These are phyloP conservation scores for Benincasa hispida DNA, from an alignment of 306 rosid species.

Conservation along the genomic window DNA sequence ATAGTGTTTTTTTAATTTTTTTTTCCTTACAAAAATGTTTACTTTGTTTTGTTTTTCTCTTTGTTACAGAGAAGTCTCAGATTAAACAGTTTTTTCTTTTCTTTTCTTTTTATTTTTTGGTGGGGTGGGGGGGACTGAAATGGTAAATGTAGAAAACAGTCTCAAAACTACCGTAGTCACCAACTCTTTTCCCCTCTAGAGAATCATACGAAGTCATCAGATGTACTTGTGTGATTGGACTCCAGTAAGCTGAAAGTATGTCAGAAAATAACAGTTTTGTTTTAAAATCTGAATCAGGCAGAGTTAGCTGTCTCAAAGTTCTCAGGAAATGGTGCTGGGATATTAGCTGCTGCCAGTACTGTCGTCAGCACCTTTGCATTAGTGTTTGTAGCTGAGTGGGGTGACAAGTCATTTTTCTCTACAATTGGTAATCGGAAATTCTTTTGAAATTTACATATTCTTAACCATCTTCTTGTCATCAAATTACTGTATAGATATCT, in stretches of 20 bases:
- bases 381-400: constrained; percentile 99
- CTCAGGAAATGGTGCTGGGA: constrained; percentile 81
- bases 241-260: neutral
- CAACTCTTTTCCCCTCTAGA: neutral
- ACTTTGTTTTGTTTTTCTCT: no score
- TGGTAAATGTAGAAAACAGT: neutral
- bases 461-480: neutral
- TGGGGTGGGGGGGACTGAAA: neutral
- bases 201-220: neutral
- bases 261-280: constrained; percentile 15
- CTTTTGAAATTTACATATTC: neutral
- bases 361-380: constrained; percentile 56
- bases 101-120: neutral
- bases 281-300: constrained; percentile 50
- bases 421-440: constrained; percentile 61
- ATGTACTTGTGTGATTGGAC: neutral
- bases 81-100: neutral
- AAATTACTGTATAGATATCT: neutral
- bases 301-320: constrained; percentile 85
- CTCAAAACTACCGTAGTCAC: neutral
- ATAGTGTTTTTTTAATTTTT: no score
- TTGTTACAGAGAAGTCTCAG: neutral
- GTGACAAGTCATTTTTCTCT: constrained; percentile 94
- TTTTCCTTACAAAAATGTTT: neutral
- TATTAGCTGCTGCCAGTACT: constrained; percentile 73